Evolutionary conservation across 2,329 filamentous ascomycete species (phyloP).

Genomic region (Phialocephala sp.): DNA sequence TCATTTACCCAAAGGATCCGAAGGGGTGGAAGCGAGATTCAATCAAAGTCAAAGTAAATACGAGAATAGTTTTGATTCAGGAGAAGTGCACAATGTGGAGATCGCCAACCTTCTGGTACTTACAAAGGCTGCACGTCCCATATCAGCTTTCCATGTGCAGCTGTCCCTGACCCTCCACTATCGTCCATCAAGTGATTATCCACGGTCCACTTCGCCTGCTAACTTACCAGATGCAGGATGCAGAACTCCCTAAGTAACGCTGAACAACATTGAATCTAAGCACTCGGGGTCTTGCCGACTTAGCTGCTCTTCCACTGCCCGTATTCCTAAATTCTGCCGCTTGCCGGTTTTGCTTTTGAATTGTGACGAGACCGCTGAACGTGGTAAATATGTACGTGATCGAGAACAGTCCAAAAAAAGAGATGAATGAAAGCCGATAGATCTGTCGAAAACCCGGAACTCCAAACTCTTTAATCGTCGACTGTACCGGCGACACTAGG

Average conservation of each 20-base stretch:
- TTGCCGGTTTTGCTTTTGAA: not conserved
- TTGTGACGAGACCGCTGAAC: conserved; percentile 5
- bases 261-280: conserved; percentile 18
- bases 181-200: not conserved
- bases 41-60: conserved; percentile 2
- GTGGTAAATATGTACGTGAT: conserved; percentile 12
- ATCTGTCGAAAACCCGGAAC: conserved; percentile 29
- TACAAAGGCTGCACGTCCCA: conserved; percentile 35
- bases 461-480: conserved; percentile 28
- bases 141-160: conserved; percentile 12
- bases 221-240: conserved; percentile 33
- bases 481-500: conserved; percentile 38
- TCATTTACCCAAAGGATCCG: not conserved
- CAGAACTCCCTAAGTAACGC: conserved; percentile 28
- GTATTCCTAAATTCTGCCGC: not conserved
- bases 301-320: conserved; percentile 35
- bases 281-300: conserved; percentile 33
- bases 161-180: conserved; percentile 7
- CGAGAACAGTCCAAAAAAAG: conserved; percentile 23
- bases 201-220: conserved; percentile 18
- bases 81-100: conserved; percentile 29
- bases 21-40: conserved; percentile 17
- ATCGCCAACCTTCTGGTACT: conserved; percentile 43
- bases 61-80: conserved; percentile 14
- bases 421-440: conserved; percentile 30